These are phyloP conservation scores for Podaxis mareebaensis DNA, from an alignment of 768 basidiomycete genomes.

Conservation along the genomic window DNA sequence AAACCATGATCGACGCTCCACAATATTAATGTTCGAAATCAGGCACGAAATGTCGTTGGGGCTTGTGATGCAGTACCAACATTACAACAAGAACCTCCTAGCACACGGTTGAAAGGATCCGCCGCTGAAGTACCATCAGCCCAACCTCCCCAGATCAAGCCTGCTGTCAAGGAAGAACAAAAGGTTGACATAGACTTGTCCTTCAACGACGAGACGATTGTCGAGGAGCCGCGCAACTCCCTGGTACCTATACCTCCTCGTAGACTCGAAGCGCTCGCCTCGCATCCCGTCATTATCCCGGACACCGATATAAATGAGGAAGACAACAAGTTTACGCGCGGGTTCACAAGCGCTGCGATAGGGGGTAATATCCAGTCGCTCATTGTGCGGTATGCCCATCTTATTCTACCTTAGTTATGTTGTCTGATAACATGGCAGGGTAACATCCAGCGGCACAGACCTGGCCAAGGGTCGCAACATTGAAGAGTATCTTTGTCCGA, in stretches of 20 bases:
- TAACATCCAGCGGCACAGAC: constrained; percentile 26
- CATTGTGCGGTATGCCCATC: constrained; percentile 33
- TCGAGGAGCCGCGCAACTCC: constrained; percentile 4
- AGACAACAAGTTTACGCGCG: constrained; percentile 39
- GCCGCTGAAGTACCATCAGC: background rate
- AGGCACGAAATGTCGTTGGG: constrained; percentile 16
- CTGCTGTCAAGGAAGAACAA: background rate
- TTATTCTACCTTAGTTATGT: background rate
- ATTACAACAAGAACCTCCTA: background rate
- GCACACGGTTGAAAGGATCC: background rate
- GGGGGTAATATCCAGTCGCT: constrained; percentile 41
- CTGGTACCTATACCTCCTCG: constrained; percentile 22
- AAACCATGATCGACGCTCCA: background rate
- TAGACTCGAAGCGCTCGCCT: constrained; percentile 21
- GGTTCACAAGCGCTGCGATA: constrained; percentile 35
- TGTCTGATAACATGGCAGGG: constrained; percentile 20
- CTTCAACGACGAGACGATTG: constrained; percentile 16
- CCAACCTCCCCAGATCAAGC: background rate
- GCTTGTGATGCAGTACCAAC: background rate
- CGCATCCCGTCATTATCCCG: constrained; percentile 27
- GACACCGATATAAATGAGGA: constrained; percentile 22
- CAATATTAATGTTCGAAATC: background rate
- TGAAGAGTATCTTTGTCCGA: constrained; percentile 48
- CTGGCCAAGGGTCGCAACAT: constrained; percentile 34
- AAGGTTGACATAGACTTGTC: constrained; percentile 7